phyloP scores from a whole-genome alignment of 371 early-diverging fungal species.

The Nematocida sp. region DNA sequence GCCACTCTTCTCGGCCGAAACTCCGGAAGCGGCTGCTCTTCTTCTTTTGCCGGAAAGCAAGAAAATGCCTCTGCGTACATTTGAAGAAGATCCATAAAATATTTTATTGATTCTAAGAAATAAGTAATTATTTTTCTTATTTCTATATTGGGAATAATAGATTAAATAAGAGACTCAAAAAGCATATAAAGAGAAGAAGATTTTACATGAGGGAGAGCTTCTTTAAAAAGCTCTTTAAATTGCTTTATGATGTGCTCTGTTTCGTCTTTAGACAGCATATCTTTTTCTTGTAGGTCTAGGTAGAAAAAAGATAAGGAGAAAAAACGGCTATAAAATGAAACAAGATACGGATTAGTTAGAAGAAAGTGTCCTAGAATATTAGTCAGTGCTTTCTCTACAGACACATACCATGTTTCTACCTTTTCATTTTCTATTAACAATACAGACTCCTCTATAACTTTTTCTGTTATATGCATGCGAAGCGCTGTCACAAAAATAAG shows the following conservation, averaged over 20 bases:
- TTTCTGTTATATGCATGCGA: conserved; percentile 45
- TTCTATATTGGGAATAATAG: too few relatives aligned
- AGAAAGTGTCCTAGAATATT: conserved; percentile 37
- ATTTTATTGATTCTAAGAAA: too few relatives aligned
- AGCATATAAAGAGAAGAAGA: conserved; percentile 3
- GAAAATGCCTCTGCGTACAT: background rate
- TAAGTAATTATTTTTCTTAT: too few relatives aligned
- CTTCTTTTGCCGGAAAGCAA: background rate
- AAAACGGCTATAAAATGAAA: conserved; percentile 40
- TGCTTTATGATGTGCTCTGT: conserved; percentile 3
- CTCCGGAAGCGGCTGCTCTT: background rate
- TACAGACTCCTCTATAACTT: background rate
- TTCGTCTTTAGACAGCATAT: conserved; percentile 23
- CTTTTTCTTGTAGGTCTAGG: conserved; percentile 31
- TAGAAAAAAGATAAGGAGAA: conserved; percentile 39
- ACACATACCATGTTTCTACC: background rate
- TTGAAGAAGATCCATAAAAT: conserved; percentile 4
- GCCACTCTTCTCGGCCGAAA: conserved; percentile 24
- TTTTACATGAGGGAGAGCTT: conserved; percentile 33
- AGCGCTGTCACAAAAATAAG: conserved; percentile 32
- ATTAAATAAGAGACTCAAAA: conserved; percentile 20
- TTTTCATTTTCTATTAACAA: background rate
- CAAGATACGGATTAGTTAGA: conserved; percentile 29
- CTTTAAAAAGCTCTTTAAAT: conserved; percentile 4
- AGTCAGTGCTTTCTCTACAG: conserved; percentile 21